Conservation (phyloP, 345 rosid species). For the Turritis glabra region DNA sequence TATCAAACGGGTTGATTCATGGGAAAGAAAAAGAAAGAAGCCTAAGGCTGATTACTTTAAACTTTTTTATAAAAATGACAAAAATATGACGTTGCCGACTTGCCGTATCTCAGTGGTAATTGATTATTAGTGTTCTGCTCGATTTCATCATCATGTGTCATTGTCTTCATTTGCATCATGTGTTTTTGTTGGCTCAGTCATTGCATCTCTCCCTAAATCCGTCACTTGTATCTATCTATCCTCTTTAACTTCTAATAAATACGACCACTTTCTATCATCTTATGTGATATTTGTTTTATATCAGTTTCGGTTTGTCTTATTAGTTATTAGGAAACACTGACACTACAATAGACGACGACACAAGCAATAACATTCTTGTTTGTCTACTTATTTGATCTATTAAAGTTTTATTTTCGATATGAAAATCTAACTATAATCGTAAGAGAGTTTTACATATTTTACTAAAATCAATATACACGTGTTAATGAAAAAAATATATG, state of each 20-base stretch:
- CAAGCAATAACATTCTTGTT: neutral
- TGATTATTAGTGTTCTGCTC: slow-evolving; percentile 12
- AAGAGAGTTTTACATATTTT: neutral
- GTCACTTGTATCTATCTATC: slow-evolving; percentile 7
- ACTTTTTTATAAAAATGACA: neutral
- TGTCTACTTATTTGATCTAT: neutral
- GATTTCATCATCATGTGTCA: slow-evolving; percentile 33
- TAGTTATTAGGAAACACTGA: neutral
- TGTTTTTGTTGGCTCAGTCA: slow-evolving; percentile 22
- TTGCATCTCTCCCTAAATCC: slow-evolving; percentile 12
- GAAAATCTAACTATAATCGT: neutral
- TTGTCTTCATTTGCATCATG: slow-evolving; percentile 33
- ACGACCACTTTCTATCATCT: neutral
- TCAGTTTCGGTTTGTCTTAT: neutral
- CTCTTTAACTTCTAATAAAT: neutral
- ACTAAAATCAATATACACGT: neutral
- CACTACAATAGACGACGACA: neutral
- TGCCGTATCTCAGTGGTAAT: slow-evolving; percentile 38
- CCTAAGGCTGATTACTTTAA: neutral
- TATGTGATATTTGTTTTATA: neutral
- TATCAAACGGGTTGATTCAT: slow-evolving; percentile 24
- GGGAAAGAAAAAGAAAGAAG: neutral
- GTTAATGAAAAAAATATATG: too few species aligned
- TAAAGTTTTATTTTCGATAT: neutral
- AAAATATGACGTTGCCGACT: slow-evolving; percentile 27